Percentiles rank a stretch among this genome's conserved stretches.
phyloP scores from a whole-genome alignment of 345 rosid species.

The Dipteronia sinensis region DNA sequence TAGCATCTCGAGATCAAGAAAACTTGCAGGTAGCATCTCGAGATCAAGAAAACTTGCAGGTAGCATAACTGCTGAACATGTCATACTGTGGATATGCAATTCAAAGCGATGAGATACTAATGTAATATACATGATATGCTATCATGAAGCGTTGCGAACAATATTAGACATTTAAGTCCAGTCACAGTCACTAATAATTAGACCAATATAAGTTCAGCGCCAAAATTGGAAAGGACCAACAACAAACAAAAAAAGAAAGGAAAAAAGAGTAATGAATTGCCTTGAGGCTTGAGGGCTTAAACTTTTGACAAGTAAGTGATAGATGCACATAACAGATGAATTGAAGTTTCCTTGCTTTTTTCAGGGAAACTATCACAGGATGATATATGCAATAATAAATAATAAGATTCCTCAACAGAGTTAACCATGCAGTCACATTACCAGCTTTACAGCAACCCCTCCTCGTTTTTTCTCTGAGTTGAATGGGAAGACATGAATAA shows the following conservation, averaged over 20 bases:
- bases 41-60: neutral
- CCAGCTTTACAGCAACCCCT: constrained; percentile 77
- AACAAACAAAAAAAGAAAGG: neutral
- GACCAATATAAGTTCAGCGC: neutral
- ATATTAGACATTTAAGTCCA: neutral
- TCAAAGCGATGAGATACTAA: neutral
- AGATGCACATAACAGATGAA: neutral
- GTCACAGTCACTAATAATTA: neutral
- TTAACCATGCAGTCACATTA: constrained; percentile 21
- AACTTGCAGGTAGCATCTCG: no score
- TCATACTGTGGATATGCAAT: neutral
- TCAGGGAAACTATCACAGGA: neutral
- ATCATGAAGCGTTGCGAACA: neutral
- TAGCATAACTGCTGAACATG: neutral
- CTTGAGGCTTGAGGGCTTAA: neutral
- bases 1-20: neutral
- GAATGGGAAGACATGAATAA: constrained; percentile 82
- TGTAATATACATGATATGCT: neutral
- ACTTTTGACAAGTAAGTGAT: neutral
- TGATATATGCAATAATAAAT: neutral
- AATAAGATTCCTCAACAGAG: constrained; percentile 1
- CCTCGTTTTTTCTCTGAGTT: constrained; percentile 89
- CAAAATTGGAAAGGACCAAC: neutral
- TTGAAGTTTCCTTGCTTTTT: neutral
- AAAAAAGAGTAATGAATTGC: no score